phyloP scores from a whole-genome alignment of 257 asterid genomes.

The Henckelia pumila region DNA sequence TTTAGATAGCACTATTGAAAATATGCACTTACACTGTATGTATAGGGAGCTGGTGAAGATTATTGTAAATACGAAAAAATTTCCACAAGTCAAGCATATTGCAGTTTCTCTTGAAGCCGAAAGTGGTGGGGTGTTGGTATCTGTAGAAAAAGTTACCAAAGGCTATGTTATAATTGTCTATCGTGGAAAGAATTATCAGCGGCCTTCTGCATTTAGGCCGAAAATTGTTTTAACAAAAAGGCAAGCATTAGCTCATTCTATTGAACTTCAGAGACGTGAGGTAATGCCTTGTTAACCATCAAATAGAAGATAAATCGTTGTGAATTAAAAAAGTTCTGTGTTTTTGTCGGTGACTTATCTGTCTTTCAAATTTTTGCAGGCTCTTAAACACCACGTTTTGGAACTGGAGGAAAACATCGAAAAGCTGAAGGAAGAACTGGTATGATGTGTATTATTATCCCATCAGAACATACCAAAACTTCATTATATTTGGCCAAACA shows the following conservation, averaged over 20 bases:
- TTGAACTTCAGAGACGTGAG: constrained; percentile 95
- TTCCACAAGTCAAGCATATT: constrained; percentile 71
- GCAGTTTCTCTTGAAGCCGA: constrained; percentile 87
- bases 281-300: constrained; percentile 33
- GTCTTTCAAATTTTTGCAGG: constrained; percentile 40
- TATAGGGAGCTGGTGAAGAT: constrained; percentile 87
- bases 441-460: constrained; percentile 30
- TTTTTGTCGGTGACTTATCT: constrained; percentile 6
- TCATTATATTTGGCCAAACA: neutral
- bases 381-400: constrained; percentile 69
- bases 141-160: constrained; percentile 64
- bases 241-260: constrained; percentile 87
- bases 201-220: constrained; percentile 63
- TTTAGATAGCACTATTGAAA: constrained; percentile 87
- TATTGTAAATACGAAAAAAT: constrained; percentile 54
- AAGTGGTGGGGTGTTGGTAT: constrained; percentile 88
- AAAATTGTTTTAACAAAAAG: constrained; percentile 72
- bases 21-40: constrained; percentile 95
- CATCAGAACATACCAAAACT: neutral
- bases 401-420: constrained; percentile 61
- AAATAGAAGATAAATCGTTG: neutral
- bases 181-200: constrained; percentile 88
- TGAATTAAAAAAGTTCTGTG: neutral
- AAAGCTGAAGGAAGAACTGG: constrained; percentile 65
- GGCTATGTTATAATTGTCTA: constrained; percentile 73